Evolutionary conservation across 306 rosid species (phyloP).

Genomic region (Dryas octopetala): DNA sequence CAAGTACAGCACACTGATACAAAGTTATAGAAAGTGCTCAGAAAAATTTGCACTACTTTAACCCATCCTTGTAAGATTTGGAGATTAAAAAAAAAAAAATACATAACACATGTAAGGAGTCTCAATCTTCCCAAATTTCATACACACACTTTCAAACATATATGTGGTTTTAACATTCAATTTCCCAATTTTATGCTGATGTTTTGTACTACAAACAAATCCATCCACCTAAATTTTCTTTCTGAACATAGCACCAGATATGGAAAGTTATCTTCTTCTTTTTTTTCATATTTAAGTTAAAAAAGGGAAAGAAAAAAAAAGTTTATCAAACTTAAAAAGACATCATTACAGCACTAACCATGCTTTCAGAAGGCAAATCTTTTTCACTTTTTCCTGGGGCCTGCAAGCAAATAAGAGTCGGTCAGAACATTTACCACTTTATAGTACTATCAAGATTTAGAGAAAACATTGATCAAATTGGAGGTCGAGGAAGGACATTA

Average conservation of each 20-base stretch:
- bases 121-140: not conserved
- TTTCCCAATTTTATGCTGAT: not conserved
- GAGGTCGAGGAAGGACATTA: not conserved
- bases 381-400: conserved; percentile 92
- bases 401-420: conserved; percentile 43
- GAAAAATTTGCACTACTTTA: not conserved
- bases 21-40: not conserved
- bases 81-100: not conserved
- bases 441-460: not conserved
- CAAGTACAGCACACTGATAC: not conserved
- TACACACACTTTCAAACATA: no score
- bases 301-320: not conserved
- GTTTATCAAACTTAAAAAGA: not conserved
- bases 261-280: not conserved
- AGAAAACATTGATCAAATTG: not conserved
- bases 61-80: not conserved
- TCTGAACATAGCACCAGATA: not conserved
- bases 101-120: not conserved
- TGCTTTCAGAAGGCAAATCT: conserved; percentile 84
- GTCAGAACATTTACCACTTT: conserved; percentile 25
- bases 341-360: conserved; percentile 53
- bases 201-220: not conserved
- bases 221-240: not conserved
- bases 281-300: not conserved
- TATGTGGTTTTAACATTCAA: no score